phyloP scores from a whole-genome alignment of 192 early-diverging fungal genomes.

The Phlyctochytrium arcticum region DNA sequence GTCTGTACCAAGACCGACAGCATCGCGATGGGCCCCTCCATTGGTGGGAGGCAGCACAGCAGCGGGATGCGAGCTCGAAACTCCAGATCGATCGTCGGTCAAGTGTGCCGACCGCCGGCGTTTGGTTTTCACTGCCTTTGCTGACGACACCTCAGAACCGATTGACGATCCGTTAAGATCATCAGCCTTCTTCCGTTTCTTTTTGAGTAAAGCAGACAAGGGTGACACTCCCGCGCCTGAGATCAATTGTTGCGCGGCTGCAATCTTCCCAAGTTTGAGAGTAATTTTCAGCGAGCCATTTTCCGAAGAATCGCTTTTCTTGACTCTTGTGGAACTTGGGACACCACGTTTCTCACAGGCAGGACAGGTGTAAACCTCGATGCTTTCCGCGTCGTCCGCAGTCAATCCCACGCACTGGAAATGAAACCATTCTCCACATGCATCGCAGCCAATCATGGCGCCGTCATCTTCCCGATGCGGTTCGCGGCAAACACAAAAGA shows the following conservation, averaged over 20 bases:
- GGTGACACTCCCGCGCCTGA: no score
- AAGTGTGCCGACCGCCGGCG: no score
- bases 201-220: no score
- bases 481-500: slow-evolving; percentile 63
- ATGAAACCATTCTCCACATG: slow-evolving; percentile 75
- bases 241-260: neutral
- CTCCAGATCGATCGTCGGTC: no score
- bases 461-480: slow-evolving; percentile 45
- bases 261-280: neutral
- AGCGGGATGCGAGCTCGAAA: no score
- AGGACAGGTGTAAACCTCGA: slow-evolving; percentile 65
- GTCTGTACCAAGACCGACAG: no score
- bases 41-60: no score
- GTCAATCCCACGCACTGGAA: slow-evolving; percentile 66
- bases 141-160: no score
- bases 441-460: slow-evolving; percentile 76
- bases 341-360: slow-evolving; percentile 29
- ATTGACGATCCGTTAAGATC: no score
- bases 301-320: neutral
- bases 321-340: no score
- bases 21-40: no score
- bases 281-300: neutral
- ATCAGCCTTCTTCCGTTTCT: neutral
- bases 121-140: no score
- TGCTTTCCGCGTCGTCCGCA: slow-evolving; percentile 46